Evolutionary conservation across 2,329 filamentous ascomycete species (phyloP).

Genomic region (Sclerotinia glacialis): DNA sequence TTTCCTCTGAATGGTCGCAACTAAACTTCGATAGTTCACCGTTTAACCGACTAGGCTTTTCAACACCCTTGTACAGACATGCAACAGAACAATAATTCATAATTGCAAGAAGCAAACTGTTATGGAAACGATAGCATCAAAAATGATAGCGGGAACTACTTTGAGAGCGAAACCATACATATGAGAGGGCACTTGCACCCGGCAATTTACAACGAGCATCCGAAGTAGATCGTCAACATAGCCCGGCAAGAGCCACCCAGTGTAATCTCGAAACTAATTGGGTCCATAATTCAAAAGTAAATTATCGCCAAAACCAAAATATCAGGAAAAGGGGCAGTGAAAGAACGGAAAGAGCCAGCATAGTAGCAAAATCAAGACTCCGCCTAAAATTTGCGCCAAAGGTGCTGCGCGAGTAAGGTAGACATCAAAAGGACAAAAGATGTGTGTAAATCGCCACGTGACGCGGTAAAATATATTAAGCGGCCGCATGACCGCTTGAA

Average conservation of each 20-base stretch:
- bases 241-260: neutral
- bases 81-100: neutral
- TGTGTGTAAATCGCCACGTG: neutral
- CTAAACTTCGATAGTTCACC: neutral
- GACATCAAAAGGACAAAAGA: no score
- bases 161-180: neutral
- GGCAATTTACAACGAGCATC: neutral
- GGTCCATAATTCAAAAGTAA: neutral
- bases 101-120: neutral
- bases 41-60: neutral
- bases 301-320: neutral
- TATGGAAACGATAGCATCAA: neutral
- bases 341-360: neutral
- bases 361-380: neutral
- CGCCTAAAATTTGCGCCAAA: neutral
- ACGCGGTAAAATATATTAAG: neutral
- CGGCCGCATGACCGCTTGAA: slow-evolving; percentile 15
- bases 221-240: no score
- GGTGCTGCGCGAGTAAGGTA: neutral
- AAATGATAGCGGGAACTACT: neutral
- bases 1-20: neutral
- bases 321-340: neutral
- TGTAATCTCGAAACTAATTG: neutral
- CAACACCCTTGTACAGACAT: neutral
- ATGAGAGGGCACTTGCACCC: neutral